Percentiles rank a stretch among this genome's conserved stretches.
Evolutionary conservation across 2,329 filamentous ascomycete species (phyloP).

Genomic region (Cryphonectria carpinicola): DNA sequence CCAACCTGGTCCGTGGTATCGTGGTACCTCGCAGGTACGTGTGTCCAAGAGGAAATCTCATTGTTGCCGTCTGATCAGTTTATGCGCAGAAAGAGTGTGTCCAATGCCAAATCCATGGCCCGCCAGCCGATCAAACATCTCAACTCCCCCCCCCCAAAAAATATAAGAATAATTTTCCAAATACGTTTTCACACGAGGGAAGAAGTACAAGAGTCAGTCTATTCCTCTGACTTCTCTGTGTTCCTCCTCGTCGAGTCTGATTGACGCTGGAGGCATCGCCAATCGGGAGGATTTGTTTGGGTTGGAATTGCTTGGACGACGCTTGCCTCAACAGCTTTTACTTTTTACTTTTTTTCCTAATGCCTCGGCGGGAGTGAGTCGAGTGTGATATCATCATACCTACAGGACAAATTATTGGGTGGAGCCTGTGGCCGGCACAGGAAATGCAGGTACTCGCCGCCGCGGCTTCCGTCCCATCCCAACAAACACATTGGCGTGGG

Average conservation of each 20-base stretch:
- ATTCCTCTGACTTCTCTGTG: background rate
- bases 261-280: background rate
- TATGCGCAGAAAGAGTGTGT: background rate
- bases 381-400: conserved; percentile 13
- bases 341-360: background rate
- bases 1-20: background rate
- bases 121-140: background rate
- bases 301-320: background rate
- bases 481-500: conserved; percentile 4
- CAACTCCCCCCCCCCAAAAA: background rate
- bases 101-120: background rate
- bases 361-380: conserved; percentile 8
- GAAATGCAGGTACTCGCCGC: background rate
- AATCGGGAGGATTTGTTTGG: background rate
- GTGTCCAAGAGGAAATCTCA: conserved; percentile 1
- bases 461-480: conserved; percentile 1
- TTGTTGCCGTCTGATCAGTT: background rate
- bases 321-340: background rate
- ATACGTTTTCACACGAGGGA: background rate
- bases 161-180: background rate
- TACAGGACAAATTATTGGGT: background rate
- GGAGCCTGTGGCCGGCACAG: background rate
- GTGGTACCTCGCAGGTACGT: conserved; percentile 1
- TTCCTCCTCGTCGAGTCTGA: background rate
- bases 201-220: background rate